Evolutionary conservation across 768 basidiomycete genomes (phyloP).

Genomic region (Pulveroboletus sp.): DNA sequence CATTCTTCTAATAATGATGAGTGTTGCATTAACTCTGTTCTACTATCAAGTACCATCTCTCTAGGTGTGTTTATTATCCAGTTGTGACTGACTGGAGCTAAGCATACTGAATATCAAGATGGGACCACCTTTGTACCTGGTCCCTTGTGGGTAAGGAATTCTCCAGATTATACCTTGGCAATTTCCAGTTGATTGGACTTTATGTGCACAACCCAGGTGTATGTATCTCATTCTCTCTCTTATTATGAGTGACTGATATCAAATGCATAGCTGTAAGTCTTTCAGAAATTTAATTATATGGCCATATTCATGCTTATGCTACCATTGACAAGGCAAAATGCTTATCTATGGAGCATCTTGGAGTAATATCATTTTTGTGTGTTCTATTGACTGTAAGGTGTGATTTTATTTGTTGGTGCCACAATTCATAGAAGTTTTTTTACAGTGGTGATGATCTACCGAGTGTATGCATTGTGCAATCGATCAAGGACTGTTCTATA

Average conservation of each 20-base stretch:
- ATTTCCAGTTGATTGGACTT: too few species aligned
- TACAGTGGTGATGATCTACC: conserved; percentile 9
- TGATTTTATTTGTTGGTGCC: too few species aligned
- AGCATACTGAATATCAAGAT: background rate
- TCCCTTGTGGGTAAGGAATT: conserved; percentile 1
- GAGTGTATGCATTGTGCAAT: conserved; percentile 8
- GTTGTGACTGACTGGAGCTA: too few species aligned
- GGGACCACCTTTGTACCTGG: conserved; percentile 4
- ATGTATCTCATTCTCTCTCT: background rate
- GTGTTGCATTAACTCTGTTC: background rate
- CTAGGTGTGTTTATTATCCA: too few species aligned
- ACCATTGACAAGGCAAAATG: background rate
- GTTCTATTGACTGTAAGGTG: conserved; percentile 1
- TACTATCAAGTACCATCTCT: background rate
- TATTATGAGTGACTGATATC: background rate
- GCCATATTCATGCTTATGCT: too few species aligned
- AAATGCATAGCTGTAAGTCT: background rate
- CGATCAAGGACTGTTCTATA: background rate
- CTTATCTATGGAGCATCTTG: background rate
- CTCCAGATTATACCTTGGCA: too few species aligned
- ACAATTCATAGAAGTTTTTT: background rate
- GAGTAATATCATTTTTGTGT: background rate
- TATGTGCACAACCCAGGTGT: background rate
- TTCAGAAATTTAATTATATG: too few species aligned
- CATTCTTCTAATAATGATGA: background rate